Conservation (phyloP, 495 filamentous ascomycete genomes). For the Neurospora sp. region DNA sequence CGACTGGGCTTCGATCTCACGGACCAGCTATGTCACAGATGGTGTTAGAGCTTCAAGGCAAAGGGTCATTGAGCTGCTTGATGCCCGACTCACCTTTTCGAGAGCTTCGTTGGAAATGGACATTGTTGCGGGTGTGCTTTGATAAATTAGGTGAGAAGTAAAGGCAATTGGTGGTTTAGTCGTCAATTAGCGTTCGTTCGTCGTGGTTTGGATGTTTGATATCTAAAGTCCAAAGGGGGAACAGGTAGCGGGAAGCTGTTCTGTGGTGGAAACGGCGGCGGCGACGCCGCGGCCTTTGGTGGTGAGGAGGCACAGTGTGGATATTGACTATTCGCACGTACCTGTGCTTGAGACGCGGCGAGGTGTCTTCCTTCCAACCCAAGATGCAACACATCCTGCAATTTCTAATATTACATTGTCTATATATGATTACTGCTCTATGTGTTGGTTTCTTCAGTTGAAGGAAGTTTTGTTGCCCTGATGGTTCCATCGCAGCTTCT, state of each 20-base stretch:
- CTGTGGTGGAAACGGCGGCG: not conserved
- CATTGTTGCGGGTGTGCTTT: slow-evolving; percentile 43
- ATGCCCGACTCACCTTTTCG: slow-evolving; percentile 59
- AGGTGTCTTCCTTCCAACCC: not conserved
- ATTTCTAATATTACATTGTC: not conserved
- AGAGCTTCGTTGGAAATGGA: slow-evolving; percentile 93
- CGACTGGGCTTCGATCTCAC: slow-evolving; percentile 88
- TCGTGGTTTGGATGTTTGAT: not conserved
- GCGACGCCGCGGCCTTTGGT: not conserved
- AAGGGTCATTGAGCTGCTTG: not conserved
- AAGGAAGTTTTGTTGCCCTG: too few relatives aligned
- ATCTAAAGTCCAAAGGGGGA: not conserved
- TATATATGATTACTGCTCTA: not conserved
- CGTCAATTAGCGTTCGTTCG: not conserved
- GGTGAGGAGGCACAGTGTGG: not conserved
- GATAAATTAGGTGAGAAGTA: not conserved
- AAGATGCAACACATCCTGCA: not conserved
- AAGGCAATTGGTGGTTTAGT: not conserved
- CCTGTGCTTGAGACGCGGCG: not conserved
- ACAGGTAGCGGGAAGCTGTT: not conserved
- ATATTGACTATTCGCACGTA: not conserved
- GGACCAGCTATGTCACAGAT: slow-evolving; percentile 55
- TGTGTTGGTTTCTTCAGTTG: not conserved
- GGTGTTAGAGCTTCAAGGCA: not conserved
- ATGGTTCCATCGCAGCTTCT: too few relatives aligned